Conservation (phyloP, 1,284 basidiomycete species). For the Puccinia coronata region DNA sequence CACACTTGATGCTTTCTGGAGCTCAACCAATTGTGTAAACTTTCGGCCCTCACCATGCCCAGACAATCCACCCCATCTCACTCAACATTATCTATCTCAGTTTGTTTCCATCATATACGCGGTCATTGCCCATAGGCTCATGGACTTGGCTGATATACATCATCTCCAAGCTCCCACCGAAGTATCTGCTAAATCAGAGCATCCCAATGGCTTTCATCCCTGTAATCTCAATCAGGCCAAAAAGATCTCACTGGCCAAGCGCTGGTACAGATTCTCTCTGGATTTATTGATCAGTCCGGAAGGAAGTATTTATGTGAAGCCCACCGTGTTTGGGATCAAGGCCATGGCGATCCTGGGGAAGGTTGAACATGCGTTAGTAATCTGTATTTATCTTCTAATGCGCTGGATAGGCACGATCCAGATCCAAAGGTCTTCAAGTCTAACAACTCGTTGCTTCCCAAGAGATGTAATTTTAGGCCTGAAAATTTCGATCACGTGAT, state of each 20-base stretch:
- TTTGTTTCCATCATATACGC: slow-evolving; percentile 20
- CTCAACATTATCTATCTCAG: slow-evolving; percentile 30
- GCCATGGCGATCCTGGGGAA: background rate
- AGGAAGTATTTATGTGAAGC: too few species aligned
- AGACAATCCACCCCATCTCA: background rate
- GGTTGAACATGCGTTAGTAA: background rate
- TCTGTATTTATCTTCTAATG: too few species aligned
- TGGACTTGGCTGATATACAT: slow-evolving; percentile 5
- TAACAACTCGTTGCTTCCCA: background rate
- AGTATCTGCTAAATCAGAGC: background rate
- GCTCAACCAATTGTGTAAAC: background rate
- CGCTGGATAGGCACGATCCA: too few species aligned
- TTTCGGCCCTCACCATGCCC: slow-evolving; percentile 8
- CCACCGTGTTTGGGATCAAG: slow-evolving; percentile 37
- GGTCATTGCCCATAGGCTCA: slow-evolving; percentile 28
- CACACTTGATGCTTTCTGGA: slow-evolving; percentile 19
- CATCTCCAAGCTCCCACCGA: background rate
- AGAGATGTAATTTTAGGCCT: slow-evolving; percentile 15
- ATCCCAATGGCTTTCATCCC: background rate
- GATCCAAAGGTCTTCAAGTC: too few species aligned
- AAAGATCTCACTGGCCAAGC: slow-evolving; percentile 26
- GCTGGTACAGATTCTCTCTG: slow-evolving; percentile 32
- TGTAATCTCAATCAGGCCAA: slow-evolving; percentile 12
- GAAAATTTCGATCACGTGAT: slow-evolving; percentile 46
- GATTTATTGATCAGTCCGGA: slow-evolving; percentile 7